Evolutionary conservation across 2,329 filamentous ascomycete genomes (phyloP).

Genomic region (Ramularia endophylla): DNA sequence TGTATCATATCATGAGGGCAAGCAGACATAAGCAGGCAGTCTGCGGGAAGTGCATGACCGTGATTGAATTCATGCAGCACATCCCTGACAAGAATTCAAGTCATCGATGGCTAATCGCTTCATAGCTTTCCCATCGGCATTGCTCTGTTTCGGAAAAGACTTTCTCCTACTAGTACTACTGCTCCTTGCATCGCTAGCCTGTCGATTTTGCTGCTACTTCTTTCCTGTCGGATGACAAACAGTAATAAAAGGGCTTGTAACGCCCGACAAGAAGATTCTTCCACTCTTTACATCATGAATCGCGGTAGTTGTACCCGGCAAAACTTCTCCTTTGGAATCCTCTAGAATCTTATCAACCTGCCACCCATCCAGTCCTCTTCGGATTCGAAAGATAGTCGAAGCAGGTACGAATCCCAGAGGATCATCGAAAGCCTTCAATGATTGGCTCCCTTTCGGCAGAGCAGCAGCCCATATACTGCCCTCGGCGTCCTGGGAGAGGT

Average conservation of each 20-base stretch:
- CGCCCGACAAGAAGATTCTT: slow-evolving; percentile 15
- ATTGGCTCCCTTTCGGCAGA: slow-evolving; percentile 10
- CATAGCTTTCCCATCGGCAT: too few species aligned
- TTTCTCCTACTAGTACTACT: too few species aligned
- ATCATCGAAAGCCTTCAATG: slow-evolving; percentile 11
- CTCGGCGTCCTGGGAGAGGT: slow-evolving; percentile 16
- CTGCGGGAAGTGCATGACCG: too few species aligned
- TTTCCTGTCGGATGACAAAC: slow-evolving; percentile 13
- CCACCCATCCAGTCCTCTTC: slow-evolving; percentile 3
- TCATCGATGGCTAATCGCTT: too few species aligned
- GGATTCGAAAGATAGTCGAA: slow-evolving; percentile 13
- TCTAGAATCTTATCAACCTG: slow-evolving; percentile 14
- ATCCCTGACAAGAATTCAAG: too few species aligned
- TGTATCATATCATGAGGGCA: not conserved
- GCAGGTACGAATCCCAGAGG: slow-evolving; percentile 8
- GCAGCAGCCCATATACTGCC: slow-evolving; percentile 17
- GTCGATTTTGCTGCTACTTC: too few species aligned
- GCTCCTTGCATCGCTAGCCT: too few species aligned
- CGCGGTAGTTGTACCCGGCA: slow-evolving; percentile 18
- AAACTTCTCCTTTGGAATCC: slow-evolving; percentile 12
- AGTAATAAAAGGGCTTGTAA: slow-evolving; percentile 17
- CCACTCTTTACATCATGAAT: slow-evolving; percentile 19
- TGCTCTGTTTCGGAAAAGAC: too few species aligned
- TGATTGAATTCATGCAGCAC: too few species aligned
- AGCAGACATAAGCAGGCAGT: not conserved